Conservation (phyloP, 768 basidiomycete species). For the Russula brevipes region DNA sequence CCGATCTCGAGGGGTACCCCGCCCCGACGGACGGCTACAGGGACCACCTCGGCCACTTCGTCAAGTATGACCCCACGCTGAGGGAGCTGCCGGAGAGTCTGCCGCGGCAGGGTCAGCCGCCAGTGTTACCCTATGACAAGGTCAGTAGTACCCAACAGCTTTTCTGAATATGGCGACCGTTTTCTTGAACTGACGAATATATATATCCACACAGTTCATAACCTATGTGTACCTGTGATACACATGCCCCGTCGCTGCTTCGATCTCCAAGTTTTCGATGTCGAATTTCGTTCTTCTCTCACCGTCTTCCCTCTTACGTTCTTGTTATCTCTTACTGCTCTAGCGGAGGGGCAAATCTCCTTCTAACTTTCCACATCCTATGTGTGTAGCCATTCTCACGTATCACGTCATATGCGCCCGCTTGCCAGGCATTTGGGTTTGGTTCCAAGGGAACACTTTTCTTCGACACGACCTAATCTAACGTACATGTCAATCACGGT, state of each 20-base stretch:
- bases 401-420: conserved; percentile 11
- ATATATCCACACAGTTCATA: conserved; percentile 9
- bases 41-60: conserved; percentile 46
- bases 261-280: not conserved
- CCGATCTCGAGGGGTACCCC: conserved; percentile 58
- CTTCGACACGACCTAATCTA: conserved; percentile 17
- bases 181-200: not conserved
- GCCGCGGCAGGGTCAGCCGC: conserved; percentile 50
- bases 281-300: conserved; percentile 9
- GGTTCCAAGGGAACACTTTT: conserved; percentile 14
- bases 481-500: conserved; percentile 14
- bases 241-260: not conserved
- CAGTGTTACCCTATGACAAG: conserved; percentile 51
- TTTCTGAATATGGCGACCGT: no score
- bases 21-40: conserved; percentile 48
- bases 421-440: conserved; percentile 13
- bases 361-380: not conserved
- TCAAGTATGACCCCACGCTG: conserved; percentile 39
- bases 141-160: conserved; percentile 27
- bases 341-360: not conserved
- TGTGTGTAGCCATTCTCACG: conserved; percentile 4
- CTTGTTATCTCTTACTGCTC: not conserved
- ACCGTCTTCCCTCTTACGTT: not conserved
- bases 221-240: conserved; percentile 20
- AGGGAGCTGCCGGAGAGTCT: conserved; percentile 60